Base-by-base conservation (phyloP, 2,329 filamentous ascomycete genomes). In the Coniochaeta sp. region DNA sequence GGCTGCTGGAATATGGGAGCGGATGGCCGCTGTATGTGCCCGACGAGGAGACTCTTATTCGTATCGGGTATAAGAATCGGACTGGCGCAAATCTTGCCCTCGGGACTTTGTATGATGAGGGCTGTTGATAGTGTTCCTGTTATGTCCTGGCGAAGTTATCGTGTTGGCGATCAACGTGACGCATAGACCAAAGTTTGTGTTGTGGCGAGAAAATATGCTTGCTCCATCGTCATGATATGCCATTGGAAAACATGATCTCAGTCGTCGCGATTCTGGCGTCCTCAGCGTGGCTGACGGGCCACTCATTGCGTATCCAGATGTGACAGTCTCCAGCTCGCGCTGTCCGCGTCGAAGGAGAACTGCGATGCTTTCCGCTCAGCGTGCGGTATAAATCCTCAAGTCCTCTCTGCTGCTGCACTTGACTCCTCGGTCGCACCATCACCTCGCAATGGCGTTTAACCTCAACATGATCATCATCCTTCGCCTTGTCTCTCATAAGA, bases 1-100 rank as follows among this genome's bases (percentile, higher is more conserved):
- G 76, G 0, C 59, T 78, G 50, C 62, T 60, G 11, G 59, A 63
- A 58, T 60, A 73, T 14, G 24, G 52, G 17, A 14, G 43, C 3
- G 43, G 43, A 3, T 55, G 52, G 52, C 52, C 52, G 28, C 26
- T 9, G 16, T 55, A 55, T 55, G 52, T 17, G 7, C 26, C 52
- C 17, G 31, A 55, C 24, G 16, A 55, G 52, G n/a, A 19, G 26
- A 55, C 52, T 5, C 52, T 55, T 16, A 28, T 55, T 11, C 22
- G 52, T 19, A 55, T 55, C 14, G 52, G 52, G 16, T 55, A 55
- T 34, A 28, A 34, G 52, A 55, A 55, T n/a, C 52, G 14, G 26
- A 33, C 52, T 33, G 52, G 52, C 9, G 26, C 52, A 5, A 55
- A 55, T 16, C 26, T 55, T 19, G 52, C 26, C 7, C 2, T 55